A percentile compares a stretch with the other conserved stretches of the same genome.
Conservation (phyloP, 495 filamentous ascomycete genomes). For the Chaetomium cochliodes region DNA sequence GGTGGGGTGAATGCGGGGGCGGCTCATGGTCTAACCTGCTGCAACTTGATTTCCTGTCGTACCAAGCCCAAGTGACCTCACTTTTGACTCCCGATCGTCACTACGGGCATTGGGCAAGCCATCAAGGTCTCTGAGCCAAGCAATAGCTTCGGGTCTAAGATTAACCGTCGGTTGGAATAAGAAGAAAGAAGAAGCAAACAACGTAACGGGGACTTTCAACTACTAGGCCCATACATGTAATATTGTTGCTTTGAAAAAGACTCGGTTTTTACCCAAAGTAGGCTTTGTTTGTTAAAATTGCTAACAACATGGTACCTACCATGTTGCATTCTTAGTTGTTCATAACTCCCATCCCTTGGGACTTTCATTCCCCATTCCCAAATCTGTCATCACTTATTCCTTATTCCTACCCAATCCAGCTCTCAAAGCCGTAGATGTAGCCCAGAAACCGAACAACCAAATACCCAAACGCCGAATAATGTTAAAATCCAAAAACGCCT, state of each 20-base stretch:
- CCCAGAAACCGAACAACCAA: conserved; percentile 5
- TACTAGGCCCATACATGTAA: no score
- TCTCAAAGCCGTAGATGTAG: conserved; percentile 12
- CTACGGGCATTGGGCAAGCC: not conserved
- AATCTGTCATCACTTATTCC: not conserved
- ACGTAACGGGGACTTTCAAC: no score
- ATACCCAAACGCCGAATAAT: conserved; percentile 14
- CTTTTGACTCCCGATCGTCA: conserved; percentile 10
- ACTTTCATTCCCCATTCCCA: not conserved
- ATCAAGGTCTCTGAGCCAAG: not conserved
- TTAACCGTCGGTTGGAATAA: not conserved
- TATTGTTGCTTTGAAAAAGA: no score
- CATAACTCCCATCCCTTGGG: not conserved
- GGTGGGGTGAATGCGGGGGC: conserved; percentile 12
- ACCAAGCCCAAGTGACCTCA: conserved; percentile 11
- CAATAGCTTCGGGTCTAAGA: not conserved
- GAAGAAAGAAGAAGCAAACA: no score
- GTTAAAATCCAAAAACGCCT: not conserved
- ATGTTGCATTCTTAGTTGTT: not conserved
- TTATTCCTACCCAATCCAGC: not conserved
- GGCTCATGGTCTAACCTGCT: not conserved
- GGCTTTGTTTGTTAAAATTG: not conserved
- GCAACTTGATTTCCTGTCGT: not conserved
- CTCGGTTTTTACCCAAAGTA: not conserved
- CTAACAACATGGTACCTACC: not conserved